Conservation (phyloP, 495 filamentous ascomycete genomes). For the Poronia punctata region DNA sequence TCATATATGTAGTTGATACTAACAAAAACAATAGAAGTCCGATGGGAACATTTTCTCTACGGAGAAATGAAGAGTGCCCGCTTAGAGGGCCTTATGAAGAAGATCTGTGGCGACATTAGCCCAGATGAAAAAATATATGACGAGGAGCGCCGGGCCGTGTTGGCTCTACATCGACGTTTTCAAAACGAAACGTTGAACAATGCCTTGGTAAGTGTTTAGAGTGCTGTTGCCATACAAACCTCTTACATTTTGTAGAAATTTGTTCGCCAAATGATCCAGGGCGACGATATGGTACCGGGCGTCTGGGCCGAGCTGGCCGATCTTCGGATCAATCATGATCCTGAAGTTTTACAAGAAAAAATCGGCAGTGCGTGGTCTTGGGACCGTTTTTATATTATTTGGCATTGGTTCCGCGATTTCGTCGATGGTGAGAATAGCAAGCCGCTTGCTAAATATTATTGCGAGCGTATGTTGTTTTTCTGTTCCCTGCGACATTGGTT, state of each 20-base stretch:
- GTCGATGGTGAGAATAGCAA: not conserved
- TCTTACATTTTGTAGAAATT: not conserved
- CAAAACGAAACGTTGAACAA: not conserved
- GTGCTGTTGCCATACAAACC: not conserved
- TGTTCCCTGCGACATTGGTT: not conserved
- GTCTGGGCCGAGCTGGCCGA: not conserved
- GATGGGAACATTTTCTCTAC: slow-evolving; percentile 1
- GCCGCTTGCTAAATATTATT: not conserved
- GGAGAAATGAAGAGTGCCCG: not conserved
- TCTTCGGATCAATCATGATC: not conserved
- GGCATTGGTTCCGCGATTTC: slow-evolving; percentile 1
- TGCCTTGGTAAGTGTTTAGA: not conserved
- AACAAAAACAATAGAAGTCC: not conserved
- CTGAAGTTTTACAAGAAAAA: not conserved
- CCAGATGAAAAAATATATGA: not conserved
- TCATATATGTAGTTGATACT: not conserved
- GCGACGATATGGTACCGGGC: not conserved
- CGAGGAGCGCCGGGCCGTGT: not conserved
- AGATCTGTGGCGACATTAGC: not conserved
- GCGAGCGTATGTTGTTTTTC: not conserved
- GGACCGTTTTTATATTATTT: not conserved
- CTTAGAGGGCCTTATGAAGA: not conserved
- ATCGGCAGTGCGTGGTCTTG: not conserved
- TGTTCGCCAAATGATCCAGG: not conserved
- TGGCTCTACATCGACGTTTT: not conserved